Base-by-base conservation (phyloP, 2,329 filamentous ascomycete species). In the Trichoderma brevicompactum region DNA sequence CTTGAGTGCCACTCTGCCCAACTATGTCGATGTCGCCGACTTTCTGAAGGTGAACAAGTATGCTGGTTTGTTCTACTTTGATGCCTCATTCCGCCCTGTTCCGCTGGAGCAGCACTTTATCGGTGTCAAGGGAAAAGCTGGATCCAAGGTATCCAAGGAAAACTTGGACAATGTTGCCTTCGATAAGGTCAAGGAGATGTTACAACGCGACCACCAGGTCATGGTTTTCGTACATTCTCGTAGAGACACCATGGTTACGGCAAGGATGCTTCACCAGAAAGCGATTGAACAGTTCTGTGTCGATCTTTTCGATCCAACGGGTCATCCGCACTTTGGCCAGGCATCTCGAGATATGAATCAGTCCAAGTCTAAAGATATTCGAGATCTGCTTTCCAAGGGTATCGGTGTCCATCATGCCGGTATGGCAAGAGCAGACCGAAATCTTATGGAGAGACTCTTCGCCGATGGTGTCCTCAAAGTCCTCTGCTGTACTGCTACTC, bases 171-270 rank as follows among this genome's bases (percentile, higher is more conserved):
- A 84, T 28, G 89, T 92, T 2, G 88, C 92, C 0, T 99, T 96
- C 74, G 94, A 98, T 70, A 99, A 99, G 75, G 93, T 97, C 53
- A 90, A 89, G 70, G 91, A 95, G 60, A 97, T 99, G 94, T 83
- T 99, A 3, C 87, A 93, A 74, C 82, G 84, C 66, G 94, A 92
- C n/a, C 95, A 99, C 73, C 95, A 99, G 76, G 86, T 99, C 70
- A 99, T 99, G 96, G 94, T 99, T 0, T 99, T 99, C 76, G 96
- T 99, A 10, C 96, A 99, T 76, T 97, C 94, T 1, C 86, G 95
- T 32, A 94, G 96, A 74, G 96, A 99, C 71, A 99, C 96, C 0
- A 87, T 96, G 70, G 86, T 90, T 68, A 96, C 94, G 1, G 94
- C 95, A 52, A 90, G 91, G 69, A 92, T 90, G 81, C 81, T 99